Evolutionary conservation across 805 yeast species (phyloP).

Genomic region (Candida insectorum): DNA sequence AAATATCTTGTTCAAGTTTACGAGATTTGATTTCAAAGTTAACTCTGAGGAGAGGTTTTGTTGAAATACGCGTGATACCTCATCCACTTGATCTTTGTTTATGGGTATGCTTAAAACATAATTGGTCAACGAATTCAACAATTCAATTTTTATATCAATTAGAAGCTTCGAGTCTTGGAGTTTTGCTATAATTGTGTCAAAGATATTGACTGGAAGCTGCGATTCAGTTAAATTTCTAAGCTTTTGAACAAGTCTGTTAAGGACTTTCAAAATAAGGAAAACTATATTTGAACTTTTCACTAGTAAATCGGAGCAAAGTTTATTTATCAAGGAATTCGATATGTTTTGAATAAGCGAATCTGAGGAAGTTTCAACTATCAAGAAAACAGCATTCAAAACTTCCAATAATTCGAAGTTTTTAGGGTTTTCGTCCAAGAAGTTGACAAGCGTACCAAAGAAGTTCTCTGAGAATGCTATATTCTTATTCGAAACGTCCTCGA

Average conservation of each 20-base stretch:
- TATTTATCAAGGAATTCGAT: slow-evolving; percentile 3
- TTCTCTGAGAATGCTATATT: slow-evolving; percentile 6
- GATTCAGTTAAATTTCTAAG: slow-evolving; percentile 1
- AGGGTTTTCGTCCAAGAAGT: slow-evolving; percentile 7
- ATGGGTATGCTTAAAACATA: slow-evolving; percentile 6
- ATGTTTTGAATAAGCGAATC: slow-evolving; percentile 1
- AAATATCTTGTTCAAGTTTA: slow-evolving; percentile 9
- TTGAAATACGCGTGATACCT: slow-evolving; percentile 5
- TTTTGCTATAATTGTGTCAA: slow-evolving; percentile 7
- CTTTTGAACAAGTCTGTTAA: slow-evolving; percentile 6
- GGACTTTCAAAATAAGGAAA: slow-evolving; percentile 6
- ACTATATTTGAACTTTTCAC: slow-evolving; percentile 9
- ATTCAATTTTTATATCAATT: slow-evolving; percentile 12
- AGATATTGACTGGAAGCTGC: too few relatives aligned
- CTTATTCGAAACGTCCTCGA: slow-evolving; percentile 6
- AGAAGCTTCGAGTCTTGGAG: slow-evolving; percentile 10
- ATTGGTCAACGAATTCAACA: slow-evolving; percentile 9
- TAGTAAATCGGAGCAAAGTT: slow-evolving; percentile 8
- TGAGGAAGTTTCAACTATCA: slow-evolving; percentile 5
- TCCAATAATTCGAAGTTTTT: slow-evolving; percentile 12
- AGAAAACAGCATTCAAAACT: slow-evolving; percentile 7
- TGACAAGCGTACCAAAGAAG: slow-evolving; percentile 7
- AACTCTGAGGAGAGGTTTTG: slow-evolving; percentile 9
- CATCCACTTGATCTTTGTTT: not conserved
- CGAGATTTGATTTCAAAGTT: slow-evolving; percentile 6